These are phyloP conservation scores for Astragalus glycyphyllos DNA, from an alignment of 306 rosid genomes.

Conservation along the genomic window DNA sequence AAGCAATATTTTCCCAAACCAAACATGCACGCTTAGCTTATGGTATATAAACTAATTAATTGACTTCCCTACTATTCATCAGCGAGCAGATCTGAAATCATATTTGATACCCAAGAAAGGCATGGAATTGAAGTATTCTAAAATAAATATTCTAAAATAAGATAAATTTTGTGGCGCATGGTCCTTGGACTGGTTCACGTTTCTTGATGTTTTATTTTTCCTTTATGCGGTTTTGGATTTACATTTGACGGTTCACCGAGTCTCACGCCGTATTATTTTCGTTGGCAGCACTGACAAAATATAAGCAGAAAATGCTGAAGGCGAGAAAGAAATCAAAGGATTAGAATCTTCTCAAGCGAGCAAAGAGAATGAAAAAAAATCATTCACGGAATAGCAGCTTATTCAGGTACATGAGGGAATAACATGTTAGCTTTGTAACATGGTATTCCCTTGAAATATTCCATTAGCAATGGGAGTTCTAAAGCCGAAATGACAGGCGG, in stretches of 20 bases:
- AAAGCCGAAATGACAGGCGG: not conserved
- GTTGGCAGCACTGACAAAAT: slow-evolving; percentile 67
- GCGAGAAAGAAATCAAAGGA: slow-evolving; percentile 56
- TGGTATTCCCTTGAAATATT: slow-evolving; percentile 15
- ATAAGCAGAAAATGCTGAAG: slow-evolving; percentile 63
- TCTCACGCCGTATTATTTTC: slow-evolving; percentile 11
- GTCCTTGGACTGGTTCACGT: not conserved
- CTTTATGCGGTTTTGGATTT: slow-evolving; percentile 34
- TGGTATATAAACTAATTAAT: not conserved
- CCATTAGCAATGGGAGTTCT: slow-evolving; percentile 21
- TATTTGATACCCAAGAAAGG: slow-evolving; percentile 13
- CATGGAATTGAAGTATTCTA: slow-evolving; percentile 11
- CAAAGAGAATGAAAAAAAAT: slow-evolving; percentile 30
- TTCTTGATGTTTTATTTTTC: slow-evolving; percentile 19
- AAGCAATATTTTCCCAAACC: not conserved
- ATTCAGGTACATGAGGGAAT: slow-evolving; percentile 8
- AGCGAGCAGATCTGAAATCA: slow-evolving; percentile 13
- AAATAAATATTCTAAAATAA: slow-evolving; percentile 5
- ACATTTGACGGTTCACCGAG: slow-evolving; percentile 30
- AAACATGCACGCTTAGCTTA: not conserved
- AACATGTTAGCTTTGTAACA: slow-evolving; percentile 12
- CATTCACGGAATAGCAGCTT: slow-evolving; percentile 34
- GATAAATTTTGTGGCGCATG: slow-evolving; percentile 9
- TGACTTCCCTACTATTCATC: slow-evolving; percentile 1
- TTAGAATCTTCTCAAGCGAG: slow-evolving; percentile 44